Percentiles rank a stretch among this genome's conserved stretches.
phyloP scores from a whole-genome alignment of 2,329 filamentous ascomycete genomes.

The Setomelanomma holmii region DNA sequence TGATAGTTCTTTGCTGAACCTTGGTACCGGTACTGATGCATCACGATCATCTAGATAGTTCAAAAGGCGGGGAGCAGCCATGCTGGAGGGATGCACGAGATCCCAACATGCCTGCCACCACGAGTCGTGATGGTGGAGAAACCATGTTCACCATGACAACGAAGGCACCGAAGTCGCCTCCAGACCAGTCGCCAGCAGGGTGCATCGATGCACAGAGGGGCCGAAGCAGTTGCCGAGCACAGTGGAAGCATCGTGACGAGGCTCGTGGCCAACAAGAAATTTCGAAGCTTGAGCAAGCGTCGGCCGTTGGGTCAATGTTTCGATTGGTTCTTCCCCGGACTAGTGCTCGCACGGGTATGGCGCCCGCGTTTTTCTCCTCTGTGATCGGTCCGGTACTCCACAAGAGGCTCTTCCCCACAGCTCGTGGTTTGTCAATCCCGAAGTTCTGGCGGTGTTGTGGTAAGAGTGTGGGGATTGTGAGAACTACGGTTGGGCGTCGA shows the following conservation, averaged over 20 bases:
- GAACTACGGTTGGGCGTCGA: background rate
- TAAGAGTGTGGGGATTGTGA: constrained; percentile 9
- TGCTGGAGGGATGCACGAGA: background rate
- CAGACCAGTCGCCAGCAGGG: constrained; percentile 6
- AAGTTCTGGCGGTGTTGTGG: constrained; percentile 12
- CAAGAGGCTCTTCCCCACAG: constrained; percentile 4
- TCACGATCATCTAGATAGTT: background rate
- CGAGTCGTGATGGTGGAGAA: constrained; percentile 12
- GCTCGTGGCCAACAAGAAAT: constrained; percentile 12
- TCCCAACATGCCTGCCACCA: background rate
- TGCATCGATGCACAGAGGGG: background rate
- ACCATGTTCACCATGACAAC: constrained; percentile 10
- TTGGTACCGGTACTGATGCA: background rate
- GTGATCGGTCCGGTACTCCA: constrained; percentile 7
- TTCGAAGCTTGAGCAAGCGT: constrained; percentile 15
- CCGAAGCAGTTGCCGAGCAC: background rate
- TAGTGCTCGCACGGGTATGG: constrained; percentile 5
- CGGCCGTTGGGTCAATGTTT: constrained; percentile 7
- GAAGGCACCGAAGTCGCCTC: background rate
- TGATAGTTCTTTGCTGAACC: background rate
- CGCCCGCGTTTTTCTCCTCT: background rate
- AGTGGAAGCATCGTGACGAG: constrained; percentile 15
- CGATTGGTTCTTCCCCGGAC: background rate
- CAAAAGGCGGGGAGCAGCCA: background rate
- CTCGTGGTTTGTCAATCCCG: constrained; percentile 8